Conservation (phyloP, 2,329 filamentous ascomycete genomes). For the Teratosphaeria epicoccoides region DNA sequence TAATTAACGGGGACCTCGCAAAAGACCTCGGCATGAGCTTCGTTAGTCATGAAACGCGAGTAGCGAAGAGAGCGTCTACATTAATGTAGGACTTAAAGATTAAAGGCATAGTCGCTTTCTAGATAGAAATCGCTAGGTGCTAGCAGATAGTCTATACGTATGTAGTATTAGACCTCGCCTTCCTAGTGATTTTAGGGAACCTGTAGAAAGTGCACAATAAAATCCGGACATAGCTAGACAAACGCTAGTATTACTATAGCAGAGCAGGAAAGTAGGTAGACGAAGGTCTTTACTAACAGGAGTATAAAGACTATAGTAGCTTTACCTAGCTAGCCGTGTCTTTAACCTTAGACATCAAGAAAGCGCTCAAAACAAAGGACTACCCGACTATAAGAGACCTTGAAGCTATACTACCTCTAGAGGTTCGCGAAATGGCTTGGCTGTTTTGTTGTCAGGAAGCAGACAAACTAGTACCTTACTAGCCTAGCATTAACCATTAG, state of each 20-base stretch:
- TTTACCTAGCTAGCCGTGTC: not conserved
- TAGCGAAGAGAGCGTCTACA: not conserved
- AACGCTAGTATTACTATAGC: constrained; percentile 29
- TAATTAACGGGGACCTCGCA: constrained; percentile 3
- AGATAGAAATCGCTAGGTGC: not conserved
- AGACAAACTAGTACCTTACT: not conserved
- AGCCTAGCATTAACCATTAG: not conserved
- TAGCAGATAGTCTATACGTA: not conserved
- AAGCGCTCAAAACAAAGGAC: constrained; percentile 1
- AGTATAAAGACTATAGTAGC: not conserved
- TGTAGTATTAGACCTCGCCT: constrained; percentile 1
- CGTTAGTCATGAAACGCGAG: not conserved
- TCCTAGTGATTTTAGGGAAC: constrained; percentile 1
- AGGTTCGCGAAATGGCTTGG: too few relatives aligned
- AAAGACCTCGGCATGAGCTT: constrained; percentile 2
- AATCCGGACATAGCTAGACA: constrained; percentile 19
- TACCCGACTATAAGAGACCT: not conserved
- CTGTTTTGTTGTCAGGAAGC: not conserved
- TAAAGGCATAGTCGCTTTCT: constrained; percentile 1
- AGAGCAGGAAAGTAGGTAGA: not conserved
- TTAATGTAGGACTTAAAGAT: constrained; percentile 1
- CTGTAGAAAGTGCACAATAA: constrained; percentile 2
- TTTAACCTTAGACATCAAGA: not conserved
- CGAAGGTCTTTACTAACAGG: not conserved
- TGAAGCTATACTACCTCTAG: not conserved